Evolutionary conservation across 2,329 filamentous ascomycete species (phyloP), one percentile per base, ranked within the genome.

Genomic region (Penicillium nordicum): DNA sequence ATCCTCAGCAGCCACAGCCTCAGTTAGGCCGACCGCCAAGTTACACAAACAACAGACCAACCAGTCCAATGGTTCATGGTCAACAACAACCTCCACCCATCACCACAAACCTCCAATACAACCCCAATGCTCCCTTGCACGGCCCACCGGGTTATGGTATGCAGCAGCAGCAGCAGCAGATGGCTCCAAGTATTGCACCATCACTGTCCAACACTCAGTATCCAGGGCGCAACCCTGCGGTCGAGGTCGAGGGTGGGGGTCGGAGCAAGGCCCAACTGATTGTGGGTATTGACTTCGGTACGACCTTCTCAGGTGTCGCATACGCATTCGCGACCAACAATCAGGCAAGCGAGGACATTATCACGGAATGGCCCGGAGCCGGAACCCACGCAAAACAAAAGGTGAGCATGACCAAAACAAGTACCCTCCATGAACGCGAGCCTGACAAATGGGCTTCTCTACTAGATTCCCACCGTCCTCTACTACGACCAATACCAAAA

Each of bases 401-500:
- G 88, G 93, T 96, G 74, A 59, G 60, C 30, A 4, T 12, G 8
- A 5, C 16, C 1, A 30, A 30, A 30, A 30, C 21, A 50, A 27
- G 9, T 21, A 18, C 14, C 9, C 29, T 5, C 10, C 10, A 11
- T 30, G 18, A 34, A 27, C 10, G 11, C 12, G 23, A 27, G 18
- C 42, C 57, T 52, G 21, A 53, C 43, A 18, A 18, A 30, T 16
- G 6, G 41, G 16, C 27, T 37, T 37, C 40, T 42, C 14, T 23
- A 27, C 46, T 57, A 68, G 94, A 97, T 99, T 67, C 94, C 94
- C 16, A 97, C 94, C 14, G 94, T 99, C n/a, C 84, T 99, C 59
- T 99, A 99, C 80, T 99, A 99, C 73, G 94, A 99, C 73, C 93
- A 97, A 77, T 96, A 97, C 76, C 94, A 99, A 72, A 97, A 97